Conservation (phyloP, 768 basidiomycete species). For the Ephemerocybe angulata region DNA sequence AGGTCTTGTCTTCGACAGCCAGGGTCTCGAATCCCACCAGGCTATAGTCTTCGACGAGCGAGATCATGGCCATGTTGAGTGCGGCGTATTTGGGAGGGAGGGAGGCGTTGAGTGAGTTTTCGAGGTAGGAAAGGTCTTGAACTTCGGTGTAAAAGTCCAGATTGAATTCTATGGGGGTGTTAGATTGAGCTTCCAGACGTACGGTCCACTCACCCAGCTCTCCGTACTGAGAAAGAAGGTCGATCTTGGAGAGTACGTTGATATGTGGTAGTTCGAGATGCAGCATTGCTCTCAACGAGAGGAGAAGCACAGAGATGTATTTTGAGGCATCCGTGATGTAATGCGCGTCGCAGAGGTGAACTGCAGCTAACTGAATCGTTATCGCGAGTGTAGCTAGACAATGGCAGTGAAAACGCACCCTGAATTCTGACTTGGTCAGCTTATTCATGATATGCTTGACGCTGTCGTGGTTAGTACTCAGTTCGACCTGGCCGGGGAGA, state of each 20-base stretch:
- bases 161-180: conserved; percentile 71
- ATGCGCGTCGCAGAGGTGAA: conserved; percentile 95
- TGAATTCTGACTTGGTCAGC: conserved; percentile 70
- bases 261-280: conserved; percentile 97
- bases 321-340: conserved; percentile 96
- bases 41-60: conserved; percentile 88
- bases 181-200: not conserved
- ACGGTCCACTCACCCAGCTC: conserved; percentile 64
- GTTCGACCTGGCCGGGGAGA: conserved; percentile 94
- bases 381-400: conserved; percentile 6
- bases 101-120: conserved; percentile 64
- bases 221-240: conserved; percentile 86
- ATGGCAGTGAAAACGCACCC: conserved; percentile 54
- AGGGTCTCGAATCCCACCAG: conserved; percentile 96
- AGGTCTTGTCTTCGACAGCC: conserved; percentile 94
- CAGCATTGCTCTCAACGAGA: conserved; percentile 95
- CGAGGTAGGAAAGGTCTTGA: conserved; percentile 88
- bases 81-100: conserved; percentile 62
- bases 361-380: conserved; percentile 72
- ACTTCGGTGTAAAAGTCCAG: conserved; percentile 98
- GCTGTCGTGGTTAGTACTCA: conserved; percentile 94
- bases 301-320: conserved; percentile 87
- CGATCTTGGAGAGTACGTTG: conserved; percentile 95
- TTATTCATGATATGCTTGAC: conserved; percentile 74
- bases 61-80: conserved; percentile 87